Conservation (phyloP, 306 rosid species). For the Fragaria ananassa region DNA sequence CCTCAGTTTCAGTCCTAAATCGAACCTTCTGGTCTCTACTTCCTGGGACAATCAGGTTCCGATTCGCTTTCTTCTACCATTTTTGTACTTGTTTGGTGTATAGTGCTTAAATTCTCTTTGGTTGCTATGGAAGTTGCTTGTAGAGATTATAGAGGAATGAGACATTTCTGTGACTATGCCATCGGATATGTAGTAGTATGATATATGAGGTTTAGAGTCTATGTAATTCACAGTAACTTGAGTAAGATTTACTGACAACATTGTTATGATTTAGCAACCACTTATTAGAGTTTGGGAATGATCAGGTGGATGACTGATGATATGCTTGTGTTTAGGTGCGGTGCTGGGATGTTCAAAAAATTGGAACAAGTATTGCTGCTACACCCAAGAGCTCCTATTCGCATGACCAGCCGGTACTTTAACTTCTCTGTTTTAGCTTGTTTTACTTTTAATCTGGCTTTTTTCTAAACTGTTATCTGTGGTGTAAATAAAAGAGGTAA, state of each 20-base stretch:
- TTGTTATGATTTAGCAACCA: neutral
- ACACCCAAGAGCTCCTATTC: slow-evolving; percentile 71
- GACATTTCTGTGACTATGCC: no score
- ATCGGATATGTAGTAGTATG: neutral
- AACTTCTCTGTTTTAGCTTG: neutral
- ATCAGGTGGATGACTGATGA: neutral
- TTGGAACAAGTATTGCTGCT: slow-evolving; percentile 46
- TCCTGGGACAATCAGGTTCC: slow-evolving; percentile 87
- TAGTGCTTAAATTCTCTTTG: neutral
- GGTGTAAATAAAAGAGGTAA: neutral
- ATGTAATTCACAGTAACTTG: neutral
- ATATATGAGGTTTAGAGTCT: neutral
- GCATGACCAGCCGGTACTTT: slow-evolving; percentile 63
- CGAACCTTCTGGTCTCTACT: slow-evolving; percentile 67
- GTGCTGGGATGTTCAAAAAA: slow-evolving; percentile 72
- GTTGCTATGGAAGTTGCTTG: neutral
- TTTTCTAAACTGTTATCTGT: neutral
- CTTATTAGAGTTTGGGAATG: neutral
- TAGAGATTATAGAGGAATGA: neutral
- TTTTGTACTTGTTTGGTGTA: neutral
- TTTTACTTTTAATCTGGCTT: neutral
- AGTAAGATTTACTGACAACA: neutral
- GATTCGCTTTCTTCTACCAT: neutral
- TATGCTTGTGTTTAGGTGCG: slow-evolving; percentile 45
- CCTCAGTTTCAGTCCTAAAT: slow-evolving; percentile 69